Evolutionary conservation across 257 asterid species (phyloP).

Genomic region (Perilla frutescens): DNA sequence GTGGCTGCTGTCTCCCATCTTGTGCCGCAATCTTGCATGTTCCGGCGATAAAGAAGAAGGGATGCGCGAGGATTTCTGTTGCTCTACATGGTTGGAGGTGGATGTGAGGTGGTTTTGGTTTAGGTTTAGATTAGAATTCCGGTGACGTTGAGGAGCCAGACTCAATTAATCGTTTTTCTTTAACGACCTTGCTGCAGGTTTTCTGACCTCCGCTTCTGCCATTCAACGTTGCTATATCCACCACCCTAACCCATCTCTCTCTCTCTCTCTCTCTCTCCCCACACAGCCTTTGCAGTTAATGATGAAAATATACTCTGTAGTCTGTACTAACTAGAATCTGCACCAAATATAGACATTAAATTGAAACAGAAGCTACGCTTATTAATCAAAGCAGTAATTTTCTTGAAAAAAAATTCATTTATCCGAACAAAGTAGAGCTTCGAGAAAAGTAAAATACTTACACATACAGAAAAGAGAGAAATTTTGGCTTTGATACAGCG

Average conservation of each 20-base stretch:
- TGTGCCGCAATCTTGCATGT: slow-evolving; percentile 71
- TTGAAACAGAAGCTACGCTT: not conserved
- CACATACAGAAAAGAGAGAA: slow-evolving; percentile 10
- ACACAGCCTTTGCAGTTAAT: slow-evolving; percentile 19
- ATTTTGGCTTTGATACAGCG: not conserved
- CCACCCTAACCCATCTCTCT: slow-evolving; percentile 69
- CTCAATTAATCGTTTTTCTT: slow-evolving; percentile 51
- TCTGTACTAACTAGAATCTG: slow-evolving; percentile 28
- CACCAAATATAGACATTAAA: slow-evolving; percentile 18
- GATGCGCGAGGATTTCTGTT: slow-evolving; percentile 48
- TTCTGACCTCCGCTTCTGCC: slow-evolving; percentile 36
- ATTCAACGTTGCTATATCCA: slow-evolving; percentile 58
- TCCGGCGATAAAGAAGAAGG: slow-evolving; percentile 42
- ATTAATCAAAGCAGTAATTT: not conserved
- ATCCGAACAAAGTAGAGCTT: slow-evolving; percentile 10
- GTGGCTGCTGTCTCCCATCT: slow-evolving; percentile 59
- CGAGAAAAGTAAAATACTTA: slow-evolving; percentile 17
- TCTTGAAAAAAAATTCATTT: not conserved
- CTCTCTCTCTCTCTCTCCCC: slow-evolving; percentile 30
- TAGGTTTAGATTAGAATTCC: slow-evolving; percentile 45
- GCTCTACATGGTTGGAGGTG: slow-evolving; percentile 3
- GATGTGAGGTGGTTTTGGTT: slow-evolving; percentile 32
- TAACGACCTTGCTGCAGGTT: not conserved
- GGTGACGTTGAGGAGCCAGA: slow-evolving; percentile 89
- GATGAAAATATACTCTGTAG: slow-evolving; percentile 27